A percentile compares a stretch with the other conserved stretches of the same genome.
Evolutionary conservation across 2,329 filamentous ascomycete genomes (phyloP).

Genomic region (Penicillium sp.): DNA sequence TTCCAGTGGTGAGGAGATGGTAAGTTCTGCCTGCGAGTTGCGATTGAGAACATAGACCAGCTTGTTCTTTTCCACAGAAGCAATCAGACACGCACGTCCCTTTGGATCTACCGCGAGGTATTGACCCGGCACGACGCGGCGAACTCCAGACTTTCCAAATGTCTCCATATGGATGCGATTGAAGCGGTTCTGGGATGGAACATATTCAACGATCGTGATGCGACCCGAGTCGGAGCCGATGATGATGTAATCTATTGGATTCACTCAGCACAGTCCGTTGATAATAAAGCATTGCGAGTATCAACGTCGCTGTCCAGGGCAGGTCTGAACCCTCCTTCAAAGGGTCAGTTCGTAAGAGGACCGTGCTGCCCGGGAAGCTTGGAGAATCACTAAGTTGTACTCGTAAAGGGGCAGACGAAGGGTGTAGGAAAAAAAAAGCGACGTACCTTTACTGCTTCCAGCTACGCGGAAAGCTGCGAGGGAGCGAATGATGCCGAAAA

Average conservation of each 20-base stretch:
- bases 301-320: conserved; percentile 34
- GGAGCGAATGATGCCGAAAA: conserved; percentile 91
- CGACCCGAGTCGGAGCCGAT: conserved; percentile 93
- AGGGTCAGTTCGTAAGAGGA: conserved; percentile 31
- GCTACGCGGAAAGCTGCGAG: conserved; percentile 87
- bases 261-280: conserved; percentile 42
- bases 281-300: conserved; percentile 22
- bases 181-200: conserved; percentile 81
- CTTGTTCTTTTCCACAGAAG: conserved; percentile 97
- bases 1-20: conserved; percentile 94
- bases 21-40: conserved; percentile 88
- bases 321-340: conserved; percentile 28
- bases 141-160: conserved; percentile 93
- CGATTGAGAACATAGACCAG: conserved; percentile 97
- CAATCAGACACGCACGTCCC: conserved; percentile 89
- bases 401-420: conserved; percentile 25
- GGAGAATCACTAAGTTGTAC: conserved; percentile 68
- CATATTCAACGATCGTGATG: conserved; percentile 89
- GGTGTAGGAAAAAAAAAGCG: conserved; percentile 1
- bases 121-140: conserved; percentile 90
- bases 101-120: conserved; percentile 95
- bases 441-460: conserved; percentile 91
- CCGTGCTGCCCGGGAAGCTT: conserved; percentile 58
- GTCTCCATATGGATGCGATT: conserved; percentile 91
- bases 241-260: conserved; percentile 80